Evolutionary conservation across 305 asterid genomes (phyloP).

Genomic region (Fraxinus angustifolia): DNA sequence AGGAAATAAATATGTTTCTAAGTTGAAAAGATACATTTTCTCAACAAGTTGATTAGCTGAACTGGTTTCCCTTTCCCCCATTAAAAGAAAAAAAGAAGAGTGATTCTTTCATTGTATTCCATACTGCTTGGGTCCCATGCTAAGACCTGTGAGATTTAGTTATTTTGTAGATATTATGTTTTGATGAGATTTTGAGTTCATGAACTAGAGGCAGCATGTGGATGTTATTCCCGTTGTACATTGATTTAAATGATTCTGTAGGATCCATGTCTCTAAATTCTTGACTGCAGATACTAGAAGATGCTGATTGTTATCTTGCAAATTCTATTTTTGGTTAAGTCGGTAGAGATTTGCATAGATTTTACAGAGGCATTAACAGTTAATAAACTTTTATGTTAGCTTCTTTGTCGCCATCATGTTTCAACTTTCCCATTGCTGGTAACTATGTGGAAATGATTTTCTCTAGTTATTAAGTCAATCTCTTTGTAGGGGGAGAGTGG

Average conservation of each 20-base stretch:
- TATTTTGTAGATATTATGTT: background rate
- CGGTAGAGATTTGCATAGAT: background rate
- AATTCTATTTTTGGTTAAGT: background rate
- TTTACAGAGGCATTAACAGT: background rate
- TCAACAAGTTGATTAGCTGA: background rate
- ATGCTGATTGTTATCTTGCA: background rate
- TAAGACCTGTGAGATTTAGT: background rate
- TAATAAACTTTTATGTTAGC: background rate
- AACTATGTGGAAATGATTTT: conserved; percentile 19
- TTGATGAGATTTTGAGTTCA: background rate
- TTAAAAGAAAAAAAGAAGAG: too few species aligned
- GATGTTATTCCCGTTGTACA: background rate
- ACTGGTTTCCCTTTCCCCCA: background rate
- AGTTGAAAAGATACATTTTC: background rate
- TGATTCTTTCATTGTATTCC: too few species aligned
- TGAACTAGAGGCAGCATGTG: background rate
- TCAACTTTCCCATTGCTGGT: conserved; percentile 5
- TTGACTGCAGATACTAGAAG: background rate
- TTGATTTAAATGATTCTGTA: background rate
- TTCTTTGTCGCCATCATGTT: background rate
- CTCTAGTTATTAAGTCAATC: background rate
- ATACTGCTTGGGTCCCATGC: background rate
- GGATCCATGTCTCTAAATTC: background rate
- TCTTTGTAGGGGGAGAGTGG: conserved; percentile 69
- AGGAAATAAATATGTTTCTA: background rate